phyloP scores from a whole-genome alignment of 2,329 filamentous ascomycete genomes.

The Pseudovirgaria hyperparasitica region DNA sequence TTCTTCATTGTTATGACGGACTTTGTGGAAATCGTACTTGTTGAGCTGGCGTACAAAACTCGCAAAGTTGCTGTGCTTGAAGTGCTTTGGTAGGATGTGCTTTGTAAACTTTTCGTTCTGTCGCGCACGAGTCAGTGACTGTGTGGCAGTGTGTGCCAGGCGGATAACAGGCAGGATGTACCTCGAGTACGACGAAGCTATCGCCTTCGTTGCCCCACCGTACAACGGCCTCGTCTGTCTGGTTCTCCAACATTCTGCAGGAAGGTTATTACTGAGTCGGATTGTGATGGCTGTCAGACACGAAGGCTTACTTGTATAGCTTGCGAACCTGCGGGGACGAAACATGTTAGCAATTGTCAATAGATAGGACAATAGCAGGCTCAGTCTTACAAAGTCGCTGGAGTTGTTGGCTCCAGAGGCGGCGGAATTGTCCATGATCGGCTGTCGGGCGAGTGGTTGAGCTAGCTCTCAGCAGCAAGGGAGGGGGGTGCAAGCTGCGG shows the following conservation, averaged over 20 bases:
- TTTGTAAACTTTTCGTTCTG: conserved; percentile 98
- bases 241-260: conserved; percentile 86
- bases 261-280: conserved; percentile 18
- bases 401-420: conserved; percentile 58
- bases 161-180: conserved; percentile 28
- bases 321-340: conserved; percentile 66
- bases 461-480: too few relatives aligned
- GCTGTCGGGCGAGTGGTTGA: too few relatives aligned
- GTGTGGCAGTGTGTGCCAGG: not conserved
- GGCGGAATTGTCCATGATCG: too few relatives aligned
- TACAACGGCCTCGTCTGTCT: conserved; percentile 81
- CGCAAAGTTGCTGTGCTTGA: conserved; percentile 98
- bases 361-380: conserved; percentile 3
- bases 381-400: conserved; percentile 77
- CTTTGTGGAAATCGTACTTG: conserved; percentile 98
- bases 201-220: conserved; percentile 92
- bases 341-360: conserved; percentile 10
- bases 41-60: conserved; percentile 93
- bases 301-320: conserved; percentile 72
- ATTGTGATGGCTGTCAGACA: conserved; percentile 6
- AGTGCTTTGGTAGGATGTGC: conserved; percentile 90
- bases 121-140: conserved; percentile 9
- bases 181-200: conserved; percentile 95
- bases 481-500: too few relatives aligned
- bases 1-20: conserved; percentile 81